A percentile compares a stretch with the other conserved stretches of the same genome.
Conservation (phyloP, 1,284 basidiomycete species). For the Fomes fomentarius region DNA sequence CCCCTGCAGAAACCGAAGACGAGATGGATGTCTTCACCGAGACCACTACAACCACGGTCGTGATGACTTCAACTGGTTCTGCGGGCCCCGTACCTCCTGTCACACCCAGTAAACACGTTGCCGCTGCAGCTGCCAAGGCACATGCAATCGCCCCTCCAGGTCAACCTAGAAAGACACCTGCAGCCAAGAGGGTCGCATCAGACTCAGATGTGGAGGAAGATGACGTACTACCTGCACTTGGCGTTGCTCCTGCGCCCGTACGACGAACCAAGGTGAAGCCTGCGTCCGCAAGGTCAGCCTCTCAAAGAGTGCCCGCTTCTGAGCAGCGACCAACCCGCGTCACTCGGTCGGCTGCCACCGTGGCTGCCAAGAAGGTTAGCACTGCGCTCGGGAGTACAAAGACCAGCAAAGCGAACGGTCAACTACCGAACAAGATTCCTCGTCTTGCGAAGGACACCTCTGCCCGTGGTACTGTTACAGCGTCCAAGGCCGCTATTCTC, state of each 20-base stretch:
- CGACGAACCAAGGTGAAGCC: constrained; percentile 47
- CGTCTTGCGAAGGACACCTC: constrained; percentile 62
- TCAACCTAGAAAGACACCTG: constrained; percentile 85
- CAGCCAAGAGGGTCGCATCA: constrained; percentile 68
- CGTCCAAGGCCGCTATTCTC: constrained; percentile 37
- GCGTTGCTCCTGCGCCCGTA: constrained; percentile 43
- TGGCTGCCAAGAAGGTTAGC: constrained; percentile 49
- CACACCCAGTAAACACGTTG: constrained; percentile 76
- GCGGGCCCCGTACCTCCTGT: constrained; percentile 59
- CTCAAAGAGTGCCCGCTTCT: constrained; percentile 55
- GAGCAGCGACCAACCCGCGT: constrained; percentile 74
- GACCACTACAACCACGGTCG: constrained; percentile 37
- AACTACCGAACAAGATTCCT: constrained; percentile 77
- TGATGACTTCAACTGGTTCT: constrained; percentile 36
- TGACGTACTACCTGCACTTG: constrained; percentile 66
- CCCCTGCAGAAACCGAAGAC: constrained; percentile 73
- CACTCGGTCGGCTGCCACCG: constrained; percentile 68
- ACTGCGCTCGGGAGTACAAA: constrained; percentile 34
- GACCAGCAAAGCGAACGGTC: constrained; percentile 37
- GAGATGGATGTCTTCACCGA: constrained; percentile 48
- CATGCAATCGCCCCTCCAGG: constrained; percentile 73
- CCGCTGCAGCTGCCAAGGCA: constrained; percentile 66
- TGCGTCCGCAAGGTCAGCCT: constrained; percentile 40
- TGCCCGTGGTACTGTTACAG: constrained; percentile 36
- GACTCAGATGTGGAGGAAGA: constrained; percentile 62